phyloP scores from a whole-genome alignment of 1,139 yeast genomes.

The Suhomyces ambrosiae region DNA sequence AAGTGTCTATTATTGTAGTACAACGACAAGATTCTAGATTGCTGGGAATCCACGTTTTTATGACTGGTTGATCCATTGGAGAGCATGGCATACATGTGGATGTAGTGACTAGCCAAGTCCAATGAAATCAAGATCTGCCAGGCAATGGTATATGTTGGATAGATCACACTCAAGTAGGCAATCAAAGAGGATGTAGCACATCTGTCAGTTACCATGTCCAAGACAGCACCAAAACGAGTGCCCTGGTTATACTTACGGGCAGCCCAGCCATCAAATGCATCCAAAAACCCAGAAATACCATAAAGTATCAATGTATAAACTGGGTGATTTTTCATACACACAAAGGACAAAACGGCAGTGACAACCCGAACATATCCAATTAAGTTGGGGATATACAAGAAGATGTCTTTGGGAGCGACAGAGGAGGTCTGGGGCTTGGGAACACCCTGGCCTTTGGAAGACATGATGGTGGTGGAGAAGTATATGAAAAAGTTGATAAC shows the following conservation, averaged over 20 bases:
- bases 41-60: constrained; percentile 75
- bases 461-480: constrained; percentile 6
- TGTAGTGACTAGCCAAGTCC: constrained; percentile 93
- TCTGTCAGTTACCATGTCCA: constrained; percentile 98
- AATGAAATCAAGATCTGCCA: constrained; percentile 86
- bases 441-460: constrained; percentile 3
- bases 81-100: constrained; percentile 97
- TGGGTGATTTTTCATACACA: constrained; percentile 84
- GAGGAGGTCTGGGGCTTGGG: constrained; percentile 1
- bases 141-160: constrained; percentile 63
- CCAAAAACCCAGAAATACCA: constrained; percentile 86
- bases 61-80: constrained; percentile 79
- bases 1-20: constrained; percentile 87
- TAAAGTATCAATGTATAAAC: constrained; percentile 73
- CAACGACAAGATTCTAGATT: constrained; percentile 71
- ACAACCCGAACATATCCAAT: constrained; percentile 86
- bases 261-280: constrained; percentile 96
- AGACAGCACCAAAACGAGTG: constrained; percentile 90
- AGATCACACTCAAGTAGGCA: constrained; percentile 79
- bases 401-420: constrained; percentile 51
- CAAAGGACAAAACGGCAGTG: constrained; percentile 77
- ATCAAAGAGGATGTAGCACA: constrained; percentile 92
- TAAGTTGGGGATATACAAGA: constrained; percentile 83
- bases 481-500: constrained; percentile 9
- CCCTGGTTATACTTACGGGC: constrained; percentile 91